Evolutionary conservation across 805 yeast species (phyloP).

Genomic region (Hanseniaspora osmophila): DNA sequence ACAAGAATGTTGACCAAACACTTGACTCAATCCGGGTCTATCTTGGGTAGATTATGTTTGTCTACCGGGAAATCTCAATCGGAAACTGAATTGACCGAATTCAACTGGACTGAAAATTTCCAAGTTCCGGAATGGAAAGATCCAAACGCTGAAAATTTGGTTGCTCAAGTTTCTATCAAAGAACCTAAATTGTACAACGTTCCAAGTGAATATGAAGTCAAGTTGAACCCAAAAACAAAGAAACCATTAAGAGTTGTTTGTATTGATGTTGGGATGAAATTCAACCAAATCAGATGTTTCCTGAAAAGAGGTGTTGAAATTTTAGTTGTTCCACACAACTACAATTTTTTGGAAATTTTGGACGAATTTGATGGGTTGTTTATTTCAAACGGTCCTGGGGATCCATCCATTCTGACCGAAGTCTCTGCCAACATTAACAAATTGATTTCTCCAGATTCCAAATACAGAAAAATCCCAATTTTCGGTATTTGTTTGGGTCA

Average conservation of each 20-base stretch:
- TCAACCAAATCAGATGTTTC: conserved; percentile 93
- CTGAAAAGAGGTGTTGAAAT: conserved; percentile 92
- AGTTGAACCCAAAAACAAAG: conserved; percentile 40
- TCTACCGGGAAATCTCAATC: conserved; percentile 29
- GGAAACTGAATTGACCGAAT: conserved; percentile 20
- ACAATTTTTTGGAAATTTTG: conserved; percentile 45
- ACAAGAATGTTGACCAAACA: conserved; percentile 89
- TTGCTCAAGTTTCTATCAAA: conserved; percentile 73
- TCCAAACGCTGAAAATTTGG: conserved; percentile 84
- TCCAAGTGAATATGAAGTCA: conserved; percentile 26
- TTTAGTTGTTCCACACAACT: conserved; percentile 90
- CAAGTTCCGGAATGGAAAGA: conserved; percentile 80
- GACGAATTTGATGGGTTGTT: conserved; percentile 81
- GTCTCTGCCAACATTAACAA: conserved; percentile 46
- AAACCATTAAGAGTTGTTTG: conserved; percentile 72
- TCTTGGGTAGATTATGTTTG: conserved; percentile 74
- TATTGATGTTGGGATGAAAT: conserved; percentile 95
- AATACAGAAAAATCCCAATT: conserved; percentile 51
- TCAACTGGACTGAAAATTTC: conserved; percentile 48
- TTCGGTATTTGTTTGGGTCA: conserved; percentile 98
- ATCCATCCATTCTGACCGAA: conserved; percentile 72
- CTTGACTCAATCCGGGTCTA: conserved; percentile 84
- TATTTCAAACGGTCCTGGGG: conserved; percentile 98
- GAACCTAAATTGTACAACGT: conserved; percentile 71
- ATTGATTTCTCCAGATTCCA: conserved; percentile 40